Conservation (phyloP, 257 asterid genomes). For the Gentiana macrophylla region DNA sequence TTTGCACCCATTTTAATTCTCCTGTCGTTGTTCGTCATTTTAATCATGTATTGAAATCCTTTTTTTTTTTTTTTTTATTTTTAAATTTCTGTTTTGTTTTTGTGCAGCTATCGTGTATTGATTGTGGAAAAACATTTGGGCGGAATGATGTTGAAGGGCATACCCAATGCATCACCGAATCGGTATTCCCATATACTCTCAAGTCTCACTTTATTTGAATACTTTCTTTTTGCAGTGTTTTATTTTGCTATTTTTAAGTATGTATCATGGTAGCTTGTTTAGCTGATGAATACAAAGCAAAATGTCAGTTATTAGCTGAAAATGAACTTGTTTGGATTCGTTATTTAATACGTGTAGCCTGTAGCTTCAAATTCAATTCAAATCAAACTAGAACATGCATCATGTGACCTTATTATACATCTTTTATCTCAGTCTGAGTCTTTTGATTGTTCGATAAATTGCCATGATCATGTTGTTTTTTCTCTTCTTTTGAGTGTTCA, state of each 20-base stretch:
- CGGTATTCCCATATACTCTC: slow-evolving; percentile 30
- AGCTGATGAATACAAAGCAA: too few species aligned
- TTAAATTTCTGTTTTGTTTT: background rate
- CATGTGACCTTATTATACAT: background rate
- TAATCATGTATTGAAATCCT: background rate
- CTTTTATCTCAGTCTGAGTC: background rate
- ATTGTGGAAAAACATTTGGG: slow-evolving; percentile 73
- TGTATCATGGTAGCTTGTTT: too few species aligned
- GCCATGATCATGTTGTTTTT: too few species aligned
- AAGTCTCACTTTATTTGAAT: too few species aligned
- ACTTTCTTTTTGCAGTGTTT: too few species aligned
- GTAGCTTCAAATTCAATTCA: too few species aligned
- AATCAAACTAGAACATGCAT: too few species aligned
- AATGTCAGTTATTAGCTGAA: too few species aligned
- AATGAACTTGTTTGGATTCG: too few species aligned
- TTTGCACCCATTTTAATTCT: background rate
- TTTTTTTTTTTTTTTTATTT: background rate
- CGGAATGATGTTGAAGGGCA: slow-evolving; percentile 64
- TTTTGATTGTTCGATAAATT: background rate
- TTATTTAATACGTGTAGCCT: too few species aligned
- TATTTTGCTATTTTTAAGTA: too few species aligned
- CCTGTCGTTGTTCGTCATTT: background rate
- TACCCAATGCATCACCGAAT: slow-evolving; percentile 88
- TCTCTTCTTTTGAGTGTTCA: too few species aligned
- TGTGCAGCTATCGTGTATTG: slow-evolving; percentile 76